Evolutionary conservation across 2,329 filamentous ascomycete species (phyloP), one percentile per base, ranked within the genome.

Genomic region (Neopestalotiopsis clavispora): DNA sequence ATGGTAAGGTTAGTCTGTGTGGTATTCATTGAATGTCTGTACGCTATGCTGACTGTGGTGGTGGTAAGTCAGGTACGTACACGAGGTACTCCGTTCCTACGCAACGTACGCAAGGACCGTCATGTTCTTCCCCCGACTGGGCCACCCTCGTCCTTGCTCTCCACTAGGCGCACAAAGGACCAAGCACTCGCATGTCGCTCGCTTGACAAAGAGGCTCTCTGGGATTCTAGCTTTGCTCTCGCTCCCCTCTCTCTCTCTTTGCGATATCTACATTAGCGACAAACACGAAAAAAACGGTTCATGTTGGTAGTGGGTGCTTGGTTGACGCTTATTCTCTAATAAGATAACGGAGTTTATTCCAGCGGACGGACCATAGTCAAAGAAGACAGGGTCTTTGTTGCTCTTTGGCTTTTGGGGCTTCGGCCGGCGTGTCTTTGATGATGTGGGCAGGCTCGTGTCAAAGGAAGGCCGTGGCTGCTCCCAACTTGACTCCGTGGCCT

Each of bases 381-480:
- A 59, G 32, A 13, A 38, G 34, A 42, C 62, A 20, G 20, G n/a
- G 23, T 34, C 40, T 28, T 28, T n/a, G 23, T 49, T 23, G 30
- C 62, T 65, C 62, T 49, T 45, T 52, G 62, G 23, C 42, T 45
- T 65, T 65, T 17, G 20, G 42, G 38, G 20, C 23, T 34, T 14
- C 20, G 34, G 17, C 34, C 40, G 30, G 59, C 59, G 30, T 62
- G 30, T 62, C 59, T 40, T 40, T 62, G 59, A 59, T 59, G 59
- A 62, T 62, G 57, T 62, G 59, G 59, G 30, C 59, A 62, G 23
- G n/a, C 34, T 40, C 59, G 32, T 40, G 32, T 38, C 59, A 62
- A 62, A 34, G n/a, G 32, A 38, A n/a, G 34, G 30, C 59, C n/a
- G 59, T 62, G 59, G 57, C 30, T 30, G 12, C n/a, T 34, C n/a